Evolutionary conservation across 1,139 yeast species (phyloP).

Genomic region (Spencermartinsiella ligniputridi): DNA sequence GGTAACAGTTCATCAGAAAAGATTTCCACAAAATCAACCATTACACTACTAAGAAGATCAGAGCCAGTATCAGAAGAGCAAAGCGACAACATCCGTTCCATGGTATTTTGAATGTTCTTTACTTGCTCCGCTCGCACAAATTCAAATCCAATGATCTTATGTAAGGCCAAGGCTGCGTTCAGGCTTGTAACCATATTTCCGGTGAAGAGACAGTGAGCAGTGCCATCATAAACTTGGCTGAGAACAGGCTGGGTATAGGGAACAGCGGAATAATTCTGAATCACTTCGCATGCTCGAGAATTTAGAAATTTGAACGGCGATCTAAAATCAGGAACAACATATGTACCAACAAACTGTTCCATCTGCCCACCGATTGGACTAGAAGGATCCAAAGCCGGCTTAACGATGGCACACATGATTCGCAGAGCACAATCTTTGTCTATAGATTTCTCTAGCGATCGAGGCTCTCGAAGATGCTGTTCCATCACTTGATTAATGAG

Average conservation of each 20-base stretch:
- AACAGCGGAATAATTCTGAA: constrained; percentile 64
- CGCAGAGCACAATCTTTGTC: constrained; percentile 78
- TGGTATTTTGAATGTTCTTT: constrained; percentile 66
- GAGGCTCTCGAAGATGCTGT: constrained; percentile 38
- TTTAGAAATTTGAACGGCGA: constrained; percentile 68
- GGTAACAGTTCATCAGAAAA: constrained; percentile 89
- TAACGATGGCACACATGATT: constrained; percentile 69
- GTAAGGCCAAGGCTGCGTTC: constrained; percentile 82
- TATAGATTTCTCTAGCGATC: constrained; percentile 57
- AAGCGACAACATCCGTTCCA: constrained; percentile 70
- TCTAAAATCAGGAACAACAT: constrained; percentile 68
- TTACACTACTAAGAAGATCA: constrained; percentile 85
- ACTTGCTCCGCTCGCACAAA: constrained; percentile 66
- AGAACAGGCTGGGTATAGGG: constrained; percentile 48
- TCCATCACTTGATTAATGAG: constrained; percentile 58
- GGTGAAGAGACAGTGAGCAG: constrained; percentile 54
- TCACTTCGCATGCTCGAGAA: constrained; percentile 79
- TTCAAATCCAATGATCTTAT: constrained; percentile 63
- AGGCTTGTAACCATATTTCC: constrained; percentile 70
- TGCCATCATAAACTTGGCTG: constrained; percentile 61
- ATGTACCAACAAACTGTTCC: constrained; percentile 60
- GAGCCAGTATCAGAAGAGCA: constrained; percentile 42
- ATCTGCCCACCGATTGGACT: constrained; percentile 60
- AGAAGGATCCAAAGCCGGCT: constrained; percentile 48
- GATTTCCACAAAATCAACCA: constrained; percentile 92